These are phyloP conservation scores for Crithidia sp. DNA, from an alignment of 208 protist species.

Conservation along the genomic window DNA sequence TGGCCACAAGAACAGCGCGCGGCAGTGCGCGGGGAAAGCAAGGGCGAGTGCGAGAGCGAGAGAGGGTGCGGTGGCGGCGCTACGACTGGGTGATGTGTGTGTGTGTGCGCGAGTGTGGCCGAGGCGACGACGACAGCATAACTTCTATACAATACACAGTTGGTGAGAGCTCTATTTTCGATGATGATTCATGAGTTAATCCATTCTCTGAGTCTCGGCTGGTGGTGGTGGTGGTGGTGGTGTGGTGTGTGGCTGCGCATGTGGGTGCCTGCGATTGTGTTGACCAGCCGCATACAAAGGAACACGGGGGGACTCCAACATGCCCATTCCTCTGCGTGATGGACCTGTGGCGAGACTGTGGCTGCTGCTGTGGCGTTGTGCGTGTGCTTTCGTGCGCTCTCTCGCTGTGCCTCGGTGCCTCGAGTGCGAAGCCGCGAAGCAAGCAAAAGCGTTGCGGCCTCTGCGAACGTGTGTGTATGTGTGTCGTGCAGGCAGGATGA, in stretches of 20 bases:
- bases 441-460: too few species aligned
- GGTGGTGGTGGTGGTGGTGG: neutral
- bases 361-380: neutral
- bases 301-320: constrained; percentile 16
- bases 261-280: neutral
- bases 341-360: constrained; percentile 14
- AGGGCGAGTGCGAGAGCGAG: too few species aligned
- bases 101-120: neutral
- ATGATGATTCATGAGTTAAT: constrained; percentile 50
- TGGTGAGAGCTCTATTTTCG: constrained; percentile 45
- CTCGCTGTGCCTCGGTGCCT: too few species aligned
- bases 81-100: neutral
- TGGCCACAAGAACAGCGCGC: constrained; percentile 19
- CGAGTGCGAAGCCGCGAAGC: too few species aligned
- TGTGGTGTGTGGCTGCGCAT: neutral
- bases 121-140: constrained; percentile 38
- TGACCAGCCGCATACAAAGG: constrained; percentile 10
- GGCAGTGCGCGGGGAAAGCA: neutral
- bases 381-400: neutral
- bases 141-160: constrained; percentile 46
- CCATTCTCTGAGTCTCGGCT: constrained; percentile 47
- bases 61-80: too few species aligned
- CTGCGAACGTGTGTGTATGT: too few species aligned
- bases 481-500: too few species aligned
- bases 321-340: constrained; percentile 23